Evolutionary conservation across 192 early-diverging fungal species (phyloP), one percentile per base, ranked within the genome.

Genomic region (Backusella sp.): DNA sequence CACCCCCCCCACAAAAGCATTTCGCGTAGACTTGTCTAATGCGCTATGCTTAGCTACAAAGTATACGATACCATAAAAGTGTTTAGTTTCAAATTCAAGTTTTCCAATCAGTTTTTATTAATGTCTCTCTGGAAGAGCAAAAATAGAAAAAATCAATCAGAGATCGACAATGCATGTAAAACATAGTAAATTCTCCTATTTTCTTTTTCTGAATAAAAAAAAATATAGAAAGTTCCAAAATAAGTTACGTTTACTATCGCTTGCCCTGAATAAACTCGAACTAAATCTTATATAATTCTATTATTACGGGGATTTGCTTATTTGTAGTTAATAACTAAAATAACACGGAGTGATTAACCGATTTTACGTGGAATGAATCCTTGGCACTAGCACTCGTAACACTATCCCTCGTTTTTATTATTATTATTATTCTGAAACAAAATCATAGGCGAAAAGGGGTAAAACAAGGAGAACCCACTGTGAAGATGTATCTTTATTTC

Each of bases 81-180:
- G 26, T 12, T n/a, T 53, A n/a, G 6, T 21, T 62, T 59, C 23
- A 23, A 23, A 26, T 59, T 32, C 32, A 32, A 32, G 3, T 32
- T 32, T 32, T 32, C 2, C 32, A 21, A 59, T 59, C 11, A 4
- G 53, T 21, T 26, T 59, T 59, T 59, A 59, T 62, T 11, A 14
- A 62, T 28, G 21, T 2, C 12, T 62, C 23, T 62, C 23, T 62
- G 23, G 56, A 62, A 62, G 4, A 26, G n/a, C 56, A 12, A 28
- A 28, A 62, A 62, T 26, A 26, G 26, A 17, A 28, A 62, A 62
- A 28, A 62, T 62, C 56, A 62, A 62, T 26, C 12, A 12, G 23
- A 12, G 56, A 62, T 62, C 56, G 56, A 62, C 56, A 62, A 62
- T 62, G 56, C 56, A 62, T 23, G 23, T 62, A 62, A 56, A 56